Evolutionary conservation across 257 asterid genomes (phyloP).

Genomic region (Cinchona pubescens): DNA sequence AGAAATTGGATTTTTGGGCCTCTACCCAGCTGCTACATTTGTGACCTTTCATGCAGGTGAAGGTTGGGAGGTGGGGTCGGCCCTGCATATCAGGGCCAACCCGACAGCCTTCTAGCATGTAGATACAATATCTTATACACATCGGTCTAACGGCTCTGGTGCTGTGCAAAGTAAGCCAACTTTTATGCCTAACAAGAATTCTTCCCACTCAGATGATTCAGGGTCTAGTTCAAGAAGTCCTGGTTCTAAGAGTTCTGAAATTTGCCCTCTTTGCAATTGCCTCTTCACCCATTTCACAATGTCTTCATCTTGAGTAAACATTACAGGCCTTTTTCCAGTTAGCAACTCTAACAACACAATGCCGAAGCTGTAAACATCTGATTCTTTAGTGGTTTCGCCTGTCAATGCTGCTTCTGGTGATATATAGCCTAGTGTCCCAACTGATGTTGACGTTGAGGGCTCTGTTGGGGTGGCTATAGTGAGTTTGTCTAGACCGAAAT

Average conservation of each 20-base stretch:
- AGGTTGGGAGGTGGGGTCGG: slow-evolving; percentile 57
- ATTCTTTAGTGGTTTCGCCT: slow-evolving; percentile 41
- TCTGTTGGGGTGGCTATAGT: slow-evolving; percentile 31
- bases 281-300: slow-evolving; percentile 73
- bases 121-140: slow-evolving; percentile 71
- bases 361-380: slow-evolving; percentile 71
- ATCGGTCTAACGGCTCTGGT: slow-evolving; percentile 57
- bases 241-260: slow-evolving; percentile 65
- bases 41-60: slow-evolving; percentile 47
- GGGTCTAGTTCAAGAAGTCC: slow-evolving; percentile 74
- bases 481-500: slow-evolving; percentile 62
- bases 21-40: not conserved
- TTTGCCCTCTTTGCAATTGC: slow-evolving; percentile 67
- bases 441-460: slow-evolving; percentile 51
- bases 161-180: slow-evolving; percentile 77
- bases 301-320: slow-evolving; percentile 68
- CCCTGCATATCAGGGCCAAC: slow-evolving; percentile 62
- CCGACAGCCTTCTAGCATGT: slow-evolving; percentile 81
- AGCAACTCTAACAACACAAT: slow-evolving; percentile 60
- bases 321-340: slow-evolving; percentile 66
- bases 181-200: slow-evolving; percentile 69
- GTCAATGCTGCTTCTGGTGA: slow-evolving; percentile 55
- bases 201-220: slow-evolving; percentile 83
- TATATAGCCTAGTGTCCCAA: slow-evolving; percentile 57
- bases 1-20: not conserved